Base-by-base conservation (phyloP, 371 early-diverging fungal genomes). In the Phascolomyces articulosus region DNA sequence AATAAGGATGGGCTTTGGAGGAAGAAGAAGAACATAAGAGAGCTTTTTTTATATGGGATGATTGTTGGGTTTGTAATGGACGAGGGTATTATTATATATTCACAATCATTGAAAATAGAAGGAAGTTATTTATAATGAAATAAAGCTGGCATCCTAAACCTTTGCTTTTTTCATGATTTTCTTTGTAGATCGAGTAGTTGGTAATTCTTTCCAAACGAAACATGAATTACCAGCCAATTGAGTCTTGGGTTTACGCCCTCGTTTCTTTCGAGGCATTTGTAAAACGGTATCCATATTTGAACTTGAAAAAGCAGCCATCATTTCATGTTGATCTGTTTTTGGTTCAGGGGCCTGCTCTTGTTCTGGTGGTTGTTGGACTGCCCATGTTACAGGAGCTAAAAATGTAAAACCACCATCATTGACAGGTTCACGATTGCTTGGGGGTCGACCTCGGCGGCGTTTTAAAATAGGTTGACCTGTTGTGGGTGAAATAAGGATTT, bases 221-320 rank as follows among this genome's bases (percentile, higher is more conserved):
- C 83, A 82, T 21, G 83, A 79, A 62, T 82, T 79, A 15, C 83
- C 83, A 28, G 60, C 75, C 48, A 82, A 73, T 44, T 79, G 83
- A 2, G 72, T 75, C 44, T 82, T 82, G 13, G 83, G 78, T 62
- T 82, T 82, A 20, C 83, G 59, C 1, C 83, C 83, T 54, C 83
- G 66, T 48, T 82, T 82, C 55, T 79, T 79, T 18, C 68, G 72
- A 20, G 82, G 79, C 69, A 75, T 73, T 27, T 69, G 72, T 23
- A 78, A 49, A 0, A 77, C 71, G 38, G 70, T 70, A 21, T 82
- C 77, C 79, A 78, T 77, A 44, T 60, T 70, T 9, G 75, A 70
- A 57, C 77, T 78, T 9, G 82, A 75, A 31, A 78, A 78, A 0
- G 79, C 79, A 8, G 79, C 77, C 70, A 75, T 75, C 2, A 66